phyloP scores from a whole-genome alignment of 805 yeast species.

The Wickerhamiella sergipiensis region DNA sequence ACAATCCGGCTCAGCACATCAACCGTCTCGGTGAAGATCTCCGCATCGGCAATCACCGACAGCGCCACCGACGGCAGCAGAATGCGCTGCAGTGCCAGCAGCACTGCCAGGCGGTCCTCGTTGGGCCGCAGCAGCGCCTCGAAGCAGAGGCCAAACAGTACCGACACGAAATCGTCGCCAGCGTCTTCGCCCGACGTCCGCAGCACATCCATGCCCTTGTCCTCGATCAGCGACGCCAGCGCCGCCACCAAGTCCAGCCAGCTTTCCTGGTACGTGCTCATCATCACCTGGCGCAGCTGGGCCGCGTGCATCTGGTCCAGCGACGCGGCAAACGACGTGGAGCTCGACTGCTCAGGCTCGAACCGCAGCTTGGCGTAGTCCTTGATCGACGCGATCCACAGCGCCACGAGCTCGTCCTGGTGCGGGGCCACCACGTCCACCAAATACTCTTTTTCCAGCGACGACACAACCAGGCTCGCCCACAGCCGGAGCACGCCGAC shows the following conservation, averaged over 20 bases:
- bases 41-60: conserved; percentile 44
- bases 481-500: conserved; percentile 30
- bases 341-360: conserved; percentile 26
- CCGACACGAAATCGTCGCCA: conserved; percentile 35
- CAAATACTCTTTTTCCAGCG: conserved; percentile 24
- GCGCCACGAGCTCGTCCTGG: conserved; percentile 45
- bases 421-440: conserved; percentile 33
- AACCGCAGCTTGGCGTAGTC: conserved; percentile 62
- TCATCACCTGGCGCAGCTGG: conserved; percentile 28
- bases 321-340: conserved; percentile 17
- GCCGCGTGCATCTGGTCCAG: conserved; percentile 24
- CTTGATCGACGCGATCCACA: conserved; percentile 66
- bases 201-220: conserved; percentile 32
- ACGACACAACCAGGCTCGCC: conserved; percentile 27
- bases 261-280: conserved; percentile 37
- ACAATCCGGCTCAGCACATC: conserved; percentile 64
- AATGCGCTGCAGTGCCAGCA: conserved; percentile 40
- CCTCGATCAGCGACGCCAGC: conserved; percentile 48
- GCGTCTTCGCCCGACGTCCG: conserved; percentile 40
- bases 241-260: conserved; percentile 76
- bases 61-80: conserved; percentile 45
- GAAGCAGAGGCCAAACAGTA: conserved; percentile 65
- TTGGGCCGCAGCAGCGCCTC: conserved; percentile 46
- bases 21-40: conserved; percentile 58
- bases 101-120: conserved; percentile 25